Conservation (phyloP, 23 red algal genomes). For the Pyropia haitanensis region DNA sequence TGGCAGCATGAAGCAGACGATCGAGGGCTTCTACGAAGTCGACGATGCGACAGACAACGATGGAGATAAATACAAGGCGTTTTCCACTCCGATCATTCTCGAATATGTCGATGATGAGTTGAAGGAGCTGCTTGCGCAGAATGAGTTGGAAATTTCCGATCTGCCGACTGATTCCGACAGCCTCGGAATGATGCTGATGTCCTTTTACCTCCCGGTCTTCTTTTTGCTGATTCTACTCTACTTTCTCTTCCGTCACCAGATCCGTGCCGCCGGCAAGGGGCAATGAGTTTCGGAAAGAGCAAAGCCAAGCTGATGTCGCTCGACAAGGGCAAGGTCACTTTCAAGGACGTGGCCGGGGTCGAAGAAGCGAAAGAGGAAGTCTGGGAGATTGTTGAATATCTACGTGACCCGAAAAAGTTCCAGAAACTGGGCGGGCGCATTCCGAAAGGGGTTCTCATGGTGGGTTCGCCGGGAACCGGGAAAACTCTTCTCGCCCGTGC, state of each 20-base stretch:
- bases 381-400: constrained; percentile 3
- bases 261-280: background rate
- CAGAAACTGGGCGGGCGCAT: background rate
- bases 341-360: constrained; percentile 10
- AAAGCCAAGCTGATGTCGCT: background rate
- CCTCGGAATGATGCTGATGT: background rate
- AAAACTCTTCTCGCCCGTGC: constrained; percentile 18
- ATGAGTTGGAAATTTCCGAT: no score
- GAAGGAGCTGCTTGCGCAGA: no score
- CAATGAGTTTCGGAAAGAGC: constrained; percentile 1
- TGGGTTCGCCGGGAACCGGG: constrained; percentile 9
- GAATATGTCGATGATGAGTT: no score
- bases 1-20: no score
- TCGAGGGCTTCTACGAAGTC: no score
- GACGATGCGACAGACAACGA: no score
- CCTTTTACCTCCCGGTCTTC: background rate
- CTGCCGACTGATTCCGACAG: no score
- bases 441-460: constrained; percentile 6
- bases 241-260: background rate
- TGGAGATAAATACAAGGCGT: no score
- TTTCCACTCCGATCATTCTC: no score
- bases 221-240: background rate
- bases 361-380: constrained; percentile 10
- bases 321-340: background rate
- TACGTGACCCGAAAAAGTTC: constrained; percentile 3